These are phyloP conservation scores for Backusella parvicylindrica DNA, from an alignment of 192 early-diverging fungal genomes.

Conservation along the genomic window DNA sequence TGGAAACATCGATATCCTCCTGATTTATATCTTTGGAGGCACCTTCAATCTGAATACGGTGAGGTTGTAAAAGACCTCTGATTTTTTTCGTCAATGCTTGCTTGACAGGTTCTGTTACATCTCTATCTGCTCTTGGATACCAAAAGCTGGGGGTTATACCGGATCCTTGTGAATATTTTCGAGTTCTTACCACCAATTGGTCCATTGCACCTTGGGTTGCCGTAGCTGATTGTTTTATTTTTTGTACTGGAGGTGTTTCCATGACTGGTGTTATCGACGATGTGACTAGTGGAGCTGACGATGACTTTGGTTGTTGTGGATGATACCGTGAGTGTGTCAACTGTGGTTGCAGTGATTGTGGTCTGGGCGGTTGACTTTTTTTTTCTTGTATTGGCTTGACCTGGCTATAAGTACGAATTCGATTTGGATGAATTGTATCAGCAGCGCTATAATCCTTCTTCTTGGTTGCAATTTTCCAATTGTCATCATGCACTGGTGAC, in stretches of 20 bases:
- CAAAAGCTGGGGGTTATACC: slow-evolving; percentile 19
- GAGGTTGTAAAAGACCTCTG: slow-evolving; percentile 19
- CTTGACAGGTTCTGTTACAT: slow-evolving; percentile 2
- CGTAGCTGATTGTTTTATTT: neutral
- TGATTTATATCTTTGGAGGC: slow-evolving; percentile 15
- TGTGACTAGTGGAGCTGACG: too few species aligned
- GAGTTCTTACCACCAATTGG: neutral
- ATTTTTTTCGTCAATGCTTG: slow-evolving; percentile 20
- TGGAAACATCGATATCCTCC: slow-evolving; percentile 11
- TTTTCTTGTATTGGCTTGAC: neutral
- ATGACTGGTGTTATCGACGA: neutral
- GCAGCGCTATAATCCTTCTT: neutral
- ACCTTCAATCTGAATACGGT: slow-evolving; percentile 13
- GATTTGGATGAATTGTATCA: neutral
- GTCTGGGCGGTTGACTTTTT: neutral
- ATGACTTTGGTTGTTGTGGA: neutral
- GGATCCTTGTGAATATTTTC: neutral
- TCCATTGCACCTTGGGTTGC: neutral
- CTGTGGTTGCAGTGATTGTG: neutral
- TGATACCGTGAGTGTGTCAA: neutral
- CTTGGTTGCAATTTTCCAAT: neutral
- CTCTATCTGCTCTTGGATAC: slow-evolving; percentile 23
- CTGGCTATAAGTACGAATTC: neutral
- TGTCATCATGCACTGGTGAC: neutral
- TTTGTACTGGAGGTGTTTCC: neutral